These are phyloP conservation scores for Pichia thaimueangensis DNA, from an alignment of 805 yeast genomes.

Conservation along the genomic window DNA sequence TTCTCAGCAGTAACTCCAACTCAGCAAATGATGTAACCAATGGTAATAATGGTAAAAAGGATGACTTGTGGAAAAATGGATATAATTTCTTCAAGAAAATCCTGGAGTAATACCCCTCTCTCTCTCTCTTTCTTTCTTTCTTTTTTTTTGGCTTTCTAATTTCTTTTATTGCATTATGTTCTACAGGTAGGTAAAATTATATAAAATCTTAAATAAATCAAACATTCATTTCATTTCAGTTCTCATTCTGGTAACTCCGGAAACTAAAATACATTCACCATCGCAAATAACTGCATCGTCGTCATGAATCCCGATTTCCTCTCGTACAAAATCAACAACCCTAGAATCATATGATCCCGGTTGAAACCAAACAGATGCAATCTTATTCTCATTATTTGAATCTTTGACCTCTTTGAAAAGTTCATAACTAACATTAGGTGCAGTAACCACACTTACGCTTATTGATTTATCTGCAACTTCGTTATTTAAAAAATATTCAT, in stretches of 20 bases:
- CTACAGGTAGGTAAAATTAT: background rate
- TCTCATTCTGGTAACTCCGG: background rate
- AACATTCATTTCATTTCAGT: background rate
- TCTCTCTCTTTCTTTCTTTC: too few relatives aligned
- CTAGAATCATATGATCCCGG: constrained; percentile 66
- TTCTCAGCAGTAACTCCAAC: constrained; percentile 12
- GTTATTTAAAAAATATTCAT: constrained; percentile 9
- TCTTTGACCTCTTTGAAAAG: constrained; percentile 35
- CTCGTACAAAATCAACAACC: constrained; percentile 34
- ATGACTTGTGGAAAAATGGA: constrained; percentile 30
- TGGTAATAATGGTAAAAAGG: constrained; percentile 14
- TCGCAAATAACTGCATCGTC: constrained; percentile 31
- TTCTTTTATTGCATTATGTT: too few relatives aligned
- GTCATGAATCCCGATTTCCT: constrained; percentile 26
- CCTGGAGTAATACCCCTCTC: constrained; percentile 21
- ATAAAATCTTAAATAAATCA: too few relatives aligned
- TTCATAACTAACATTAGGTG: constrained; percentile 54
- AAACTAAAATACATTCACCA: constrained; percentile 64
- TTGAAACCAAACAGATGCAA: constrained; percentile 73
- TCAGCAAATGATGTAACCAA: background rate
- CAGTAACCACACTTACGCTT: constrained; percentile 63
- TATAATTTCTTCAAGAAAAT: constrained; percentile 36
- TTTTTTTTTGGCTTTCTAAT: too few relatives aligned
- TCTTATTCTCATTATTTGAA: constrained; percentile 19
- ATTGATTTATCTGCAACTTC: background rate